A percentile compares a stretch with the other conserved stretches of the same genome.
Evolutionary conservation across 441 rosid genomes (phyloP).

Genomic region (Eutrema salsugineum): DNA sequence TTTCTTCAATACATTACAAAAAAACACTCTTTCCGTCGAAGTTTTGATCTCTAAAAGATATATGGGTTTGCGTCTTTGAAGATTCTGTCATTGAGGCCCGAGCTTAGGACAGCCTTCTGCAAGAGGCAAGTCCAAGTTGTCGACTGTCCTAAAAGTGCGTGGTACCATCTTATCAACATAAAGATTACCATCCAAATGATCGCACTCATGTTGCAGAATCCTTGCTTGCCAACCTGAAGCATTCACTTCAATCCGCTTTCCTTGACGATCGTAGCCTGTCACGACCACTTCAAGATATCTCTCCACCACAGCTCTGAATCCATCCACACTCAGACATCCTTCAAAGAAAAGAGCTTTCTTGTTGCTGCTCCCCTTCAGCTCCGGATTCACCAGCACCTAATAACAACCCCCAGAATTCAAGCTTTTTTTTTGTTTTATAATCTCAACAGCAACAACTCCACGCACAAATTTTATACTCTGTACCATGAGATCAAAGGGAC

Average conservation of each 20-base stretch:
- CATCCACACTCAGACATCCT: slow-evolving; percentile 88
- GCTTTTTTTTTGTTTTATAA: neutral
- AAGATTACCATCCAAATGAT: slow-evolving; percentile 85
- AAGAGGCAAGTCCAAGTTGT: slow-evolving; percentile 78
- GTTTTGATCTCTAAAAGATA: too few species aligned
- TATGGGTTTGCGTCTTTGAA: too few species aligned
- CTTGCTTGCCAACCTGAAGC: slow-evolving; percentile 97
- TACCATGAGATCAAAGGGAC: slow-evolving; percentile 83
- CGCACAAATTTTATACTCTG: neutral
- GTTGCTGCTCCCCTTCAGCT: slow-evolving; percentile 57
- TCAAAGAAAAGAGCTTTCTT: slow-evolving; percentile 74
- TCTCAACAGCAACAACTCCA: neutral
- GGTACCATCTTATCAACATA: slow-evolving; percentile 88
- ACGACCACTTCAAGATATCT: slow-evolving; percentile 79
- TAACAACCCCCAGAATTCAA: neutral
- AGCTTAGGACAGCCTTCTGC: slow-evolving; percentile 82
- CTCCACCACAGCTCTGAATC: slow-evolving; percentile 86
- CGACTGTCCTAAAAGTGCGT: slow-evolving; percentile 69
- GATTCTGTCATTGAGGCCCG: slow-evolving; percentile 37
- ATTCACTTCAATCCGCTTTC: slow-evolving; percentile 55
- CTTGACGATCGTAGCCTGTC: slow-evolving; percentile 60
- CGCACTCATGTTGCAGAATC: slow-evolving; percentile 87
- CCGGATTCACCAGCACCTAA: slow-evolving; percentile 89
- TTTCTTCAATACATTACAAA: too few species aligned
- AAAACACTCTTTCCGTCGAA: too few species aligned